Evolutionary conservation across 805 yeast genomes (phyloP), one percentile per base, ranked within the genome.

Genomic region (Ogataea nonfermentans): DNA sequence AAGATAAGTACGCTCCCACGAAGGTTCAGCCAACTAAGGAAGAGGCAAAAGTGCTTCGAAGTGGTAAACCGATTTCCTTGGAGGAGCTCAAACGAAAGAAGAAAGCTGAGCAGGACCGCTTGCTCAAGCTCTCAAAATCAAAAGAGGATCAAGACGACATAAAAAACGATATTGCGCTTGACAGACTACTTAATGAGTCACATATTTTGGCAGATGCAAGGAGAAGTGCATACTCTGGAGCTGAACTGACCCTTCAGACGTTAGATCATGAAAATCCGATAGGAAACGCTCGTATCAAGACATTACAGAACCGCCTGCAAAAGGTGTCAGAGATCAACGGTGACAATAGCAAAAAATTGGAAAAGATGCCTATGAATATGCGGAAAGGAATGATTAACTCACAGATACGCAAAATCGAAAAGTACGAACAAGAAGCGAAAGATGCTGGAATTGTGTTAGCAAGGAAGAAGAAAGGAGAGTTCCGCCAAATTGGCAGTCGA

Each of bases 371-470:
- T 14, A 90, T 93, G 89, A 61, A 75, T 13, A 78, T 88, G 70
- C 74, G 97, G 40, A 85, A 84, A 56, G 96, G 96, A 2, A 84
- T 90, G 81, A 67, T 86, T 17, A 64, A 69, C 24, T 72, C 79
- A 31, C 74, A 81, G 32, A 62, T 73, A 24, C 59, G 65, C 14
- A 74, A 78, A 47, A 74, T 78, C 13, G 57, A 65, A 16, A 74
- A 74, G 52, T 77, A 70, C 54, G 95, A 86, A 58, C 67, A 71
- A 36, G 89, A 86, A 35, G 97, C 99, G 6, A 74, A 69, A 46
- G 91, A 91, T 13, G 95, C 95, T 4, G 98, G 98, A 10, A 85
- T 91, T 40, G 74, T 93, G n/a, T 66, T 91, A 29, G 79, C 95
- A 3, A 80, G 75, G 53, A 79, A 73, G 19, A 72, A 70, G 51